Evolutionary conservation across 2,329 filamentous ascomycete genomes (phyloP).

Genomic region (Pseudogymnoascus sp.): DNA sequence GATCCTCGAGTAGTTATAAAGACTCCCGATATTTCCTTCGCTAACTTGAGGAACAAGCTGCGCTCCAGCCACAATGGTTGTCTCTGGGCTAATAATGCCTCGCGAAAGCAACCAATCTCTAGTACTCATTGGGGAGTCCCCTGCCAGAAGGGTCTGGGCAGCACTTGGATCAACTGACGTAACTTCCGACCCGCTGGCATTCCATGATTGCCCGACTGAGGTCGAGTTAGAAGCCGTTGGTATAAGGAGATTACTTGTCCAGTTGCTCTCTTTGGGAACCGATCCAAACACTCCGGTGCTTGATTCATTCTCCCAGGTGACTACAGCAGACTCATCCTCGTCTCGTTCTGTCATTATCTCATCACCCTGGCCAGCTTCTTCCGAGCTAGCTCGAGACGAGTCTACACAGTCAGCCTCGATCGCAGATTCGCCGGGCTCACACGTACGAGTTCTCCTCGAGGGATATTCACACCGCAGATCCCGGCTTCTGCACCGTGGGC

Average conservation of each 20-base stretch:
- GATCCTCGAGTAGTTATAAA: conserved; percentile 12
- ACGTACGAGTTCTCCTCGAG: conserved; percentile 10
- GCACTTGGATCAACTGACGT: not conserved
- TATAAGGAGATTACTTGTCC: conserved; percentile 1
- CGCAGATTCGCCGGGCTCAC: not conserved
- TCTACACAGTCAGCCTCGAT: conserved; percentile 1
- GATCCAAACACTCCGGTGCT: conserved; percentile 1
- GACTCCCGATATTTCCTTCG: conserved; percentile 11
- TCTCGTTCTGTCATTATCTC: conserved; percentile 1
- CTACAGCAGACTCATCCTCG: not conserved
- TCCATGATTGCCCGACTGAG: conserved; percentile 6
- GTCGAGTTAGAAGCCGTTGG: not conserved
- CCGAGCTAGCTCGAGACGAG: conserved; percentile 7
- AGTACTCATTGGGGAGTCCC: not conserved
- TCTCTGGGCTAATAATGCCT: conserved; percentile 3
- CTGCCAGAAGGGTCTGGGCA: not conserved
- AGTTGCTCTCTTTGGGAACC: not conserved
- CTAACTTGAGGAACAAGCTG: conserved; percentile 11
- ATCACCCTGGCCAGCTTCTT: conserved; percentile 5
- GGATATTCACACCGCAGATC: conserved; percentile 11
- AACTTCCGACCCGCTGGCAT: not conserved
- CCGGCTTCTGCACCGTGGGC: conserved; percentile 8
- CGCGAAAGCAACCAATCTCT: not conserved
- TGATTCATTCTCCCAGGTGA: conserved; percentile 7
- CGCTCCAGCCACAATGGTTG: conserved; percentile 7